These are phyloP conservation scores for Chaetomidium leptoderma DNA, from an alignment of 495 filamentous ascomycete species.

Conservation along the genomic window DNA sequence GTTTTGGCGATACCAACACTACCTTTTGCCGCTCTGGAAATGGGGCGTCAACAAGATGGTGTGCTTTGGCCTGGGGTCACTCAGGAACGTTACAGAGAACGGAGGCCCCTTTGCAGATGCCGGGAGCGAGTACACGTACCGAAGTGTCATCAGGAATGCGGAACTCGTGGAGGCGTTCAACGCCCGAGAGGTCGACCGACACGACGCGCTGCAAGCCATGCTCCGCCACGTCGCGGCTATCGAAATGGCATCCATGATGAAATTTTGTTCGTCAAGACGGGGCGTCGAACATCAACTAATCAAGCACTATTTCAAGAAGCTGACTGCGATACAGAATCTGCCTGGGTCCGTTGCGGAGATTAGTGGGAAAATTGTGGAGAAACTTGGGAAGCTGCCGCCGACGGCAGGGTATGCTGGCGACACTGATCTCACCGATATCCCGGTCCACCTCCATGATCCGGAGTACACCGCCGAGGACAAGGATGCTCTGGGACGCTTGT, in stretches of 20 bases:
- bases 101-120: not conserved
- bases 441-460: not conserved
- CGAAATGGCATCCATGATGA: slow-evolving; percentile 4
- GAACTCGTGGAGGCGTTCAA: not conserved
- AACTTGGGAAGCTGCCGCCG: not conserved
- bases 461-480: slow-evolving; percentile 7
- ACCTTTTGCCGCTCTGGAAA: slow-evolving; percentile 6
- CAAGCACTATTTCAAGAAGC: slow-evolving; percentile 5
- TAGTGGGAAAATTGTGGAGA: not conserved
- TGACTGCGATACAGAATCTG: not conserved
- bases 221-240: slow-evolving; percentile 16
- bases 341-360: not conserved
- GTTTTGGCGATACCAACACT: slow-evolving; percentile 10
- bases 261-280: not conserved
- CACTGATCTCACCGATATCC: slow-evolving; percentile 2
- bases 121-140: not conserved
- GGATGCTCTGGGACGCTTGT: not conserved
- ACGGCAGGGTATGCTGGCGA: slow-evolving; percentile 7
- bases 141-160: not conserved
- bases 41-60: slow-evolving; percentile 19
- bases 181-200: not conserved
- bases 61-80: slow-evolving; percentile 15
- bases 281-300: slow-evolving; percentile 5
- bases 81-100: slow-evolving; percentile 5
- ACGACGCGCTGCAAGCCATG: slow-evolving; percentile 17